Base-by-base conservation (phyloP, 768 basidiomycete genomes). In the Hygrocybe coccinea region DNA sequence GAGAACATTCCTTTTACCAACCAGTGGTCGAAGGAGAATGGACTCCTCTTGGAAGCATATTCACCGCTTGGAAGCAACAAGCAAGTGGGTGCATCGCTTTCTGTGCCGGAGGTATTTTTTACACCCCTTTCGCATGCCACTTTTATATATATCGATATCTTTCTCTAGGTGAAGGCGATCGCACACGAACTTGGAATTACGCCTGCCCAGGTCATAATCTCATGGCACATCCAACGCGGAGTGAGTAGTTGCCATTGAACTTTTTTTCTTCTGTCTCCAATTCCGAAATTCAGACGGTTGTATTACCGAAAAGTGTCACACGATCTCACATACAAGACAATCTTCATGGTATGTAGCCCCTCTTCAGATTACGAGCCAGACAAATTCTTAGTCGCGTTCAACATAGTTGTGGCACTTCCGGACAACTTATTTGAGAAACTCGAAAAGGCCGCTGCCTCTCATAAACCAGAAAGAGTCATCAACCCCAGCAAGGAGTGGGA, bases 291-390 rank as follows among this genome's bases (percentile, higher is more conserved):
- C 60, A 87, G 85, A 82, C 84, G 46, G 74, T 86, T 54, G 85
- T 85, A 6, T 74, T 91, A 10, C 87, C 89, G 2, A 92, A 91
- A 76, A 87, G 85, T 59, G 86, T 89, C 12, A 85, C 82, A 2
- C 75, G 86, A 10, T 77, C 79, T 43, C 80, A 87, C 25, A 76
- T 92, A 34, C 71, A 76, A 54, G 86, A 88, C 66, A 91, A 92
- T 73, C 70, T 84, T 39, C 73, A 83, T n/a, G 70, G 86, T 81
- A 59, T 56, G 73, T 60, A 4, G 10, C 47, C 44, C 7, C 21
- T 47, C 4, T 10, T 38, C n/a, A 6, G 39, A 4, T 44, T 49
- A 50, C 34, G 46, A 56, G 29, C 8, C 3, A 24, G 9, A 4
- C 15, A 52, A 21, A 65, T 9, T 29, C 15, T 45, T 72, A 71